A percentile compares a stretch with the other conserved stretches of the same genome.
Conservation (phyloP, 2,329 filamentous ascomycete genomes). For the Alternaria brassicicola region DNA sequence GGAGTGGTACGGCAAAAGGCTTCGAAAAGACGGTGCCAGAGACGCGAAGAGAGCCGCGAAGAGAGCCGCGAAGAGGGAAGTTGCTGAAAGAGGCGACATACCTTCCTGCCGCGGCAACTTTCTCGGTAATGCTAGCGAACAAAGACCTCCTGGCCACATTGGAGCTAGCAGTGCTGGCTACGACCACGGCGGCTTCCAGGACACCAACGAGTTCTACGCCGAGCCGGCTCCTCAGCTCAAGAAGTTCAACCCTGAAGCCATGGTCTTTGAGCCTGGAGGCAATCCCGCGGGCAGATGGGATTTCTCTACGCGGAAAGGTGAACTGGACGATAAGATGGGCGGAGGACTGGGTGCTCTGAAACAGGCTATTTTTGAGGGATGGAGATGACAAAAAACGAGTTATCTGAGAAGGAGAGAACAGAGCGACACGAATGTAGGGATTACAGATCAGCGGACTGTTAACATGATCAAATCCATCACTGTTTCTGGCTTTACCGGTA, state of each 20-base stretch:
- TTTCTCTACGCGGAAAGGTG: background rate
- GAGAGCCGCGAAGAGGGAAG: background rate
- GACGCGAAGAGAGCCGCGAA: background rate
- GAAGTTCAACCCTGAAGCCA: background rate
- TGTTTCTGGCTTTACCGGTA: constrained; percentile 61
- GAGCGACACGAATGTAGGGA: no score
- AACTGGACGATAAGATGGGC: background rate
- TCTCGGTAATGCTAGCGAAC: background rate
- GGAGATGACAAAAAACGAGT: no score
- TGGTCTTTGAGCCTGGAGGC: background rate
- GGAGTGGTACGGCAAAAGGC: background rate
- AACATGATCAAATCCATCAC: constrained; percentile 37
- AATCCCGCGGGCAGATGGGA: no score
- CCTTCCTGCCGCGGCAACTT: background rate
- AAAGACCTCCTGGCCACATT: background rate
- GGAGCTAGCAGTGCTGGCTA: background rate
- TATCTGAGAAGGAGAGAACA: background rate
- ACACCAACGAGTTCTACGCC: background rate
- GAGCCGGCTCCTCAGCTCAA: background rate
- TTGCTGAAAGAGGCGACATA: background rate
- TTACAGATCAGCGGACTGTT: background rate
- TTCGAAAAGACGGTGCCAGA: background rate
- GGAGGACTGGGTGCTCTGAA: background rate
- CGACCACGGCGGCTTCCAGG: background rate
- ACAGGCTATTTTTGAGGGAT: background rate